Percentiles rank a stretch among this genome's conserved stretches.
phyloP scores from a whole-genome alignment of 2,329 filamentous ascomycete species.

The Ascochyta lentis region DNA sequence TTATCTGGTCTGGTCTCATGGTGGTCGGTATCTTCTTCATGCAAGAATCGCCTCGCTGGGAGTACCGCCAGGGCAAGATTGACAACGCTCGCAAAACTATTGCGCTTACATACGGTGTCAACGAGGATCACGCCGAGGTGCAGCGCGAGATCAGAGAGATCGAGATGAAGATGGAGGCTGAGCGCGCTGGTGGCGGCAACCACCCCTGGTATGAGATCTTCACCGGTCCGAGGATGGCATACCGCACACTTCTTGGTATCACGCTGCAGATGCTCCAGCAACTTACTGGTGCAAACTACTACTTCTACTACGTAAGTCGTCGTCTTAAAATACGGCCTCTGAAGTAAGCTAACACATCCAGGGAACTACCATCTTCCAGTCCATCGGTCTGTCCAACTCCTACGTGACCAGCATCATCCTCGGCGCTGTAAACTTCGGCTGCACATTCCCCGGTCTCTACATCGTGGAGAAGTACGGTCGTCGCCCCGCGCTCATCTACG shows the following conservation, averaged over 20 bases:
- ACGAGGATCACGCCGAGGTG: constrained; percentile 62
- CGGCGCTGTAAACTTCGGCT: constrained; percentile 57
- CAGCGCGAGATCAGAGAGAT: constrained; percentile 62
- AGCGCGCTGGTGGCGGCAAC: constrained; percentile 49
- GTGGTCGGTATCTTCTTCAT: constrained; percentile 62
- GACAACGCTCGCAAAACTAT: constrained; percentile 60
- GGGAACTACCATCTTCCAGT: constrained; percentile 55
- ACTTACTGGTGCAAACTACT: constrained; percentile 72
- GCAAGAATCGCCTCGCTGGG: constrained; percentile 64
- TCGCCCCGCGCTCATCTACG: constrained; percentile 54
- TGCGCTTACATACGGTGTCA: constrained; percentile 62
- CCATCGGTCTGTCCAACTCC: constrained; percentile 50
- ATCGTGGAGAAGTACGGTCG: constrained; percentile 57
- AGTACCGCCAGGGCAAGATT: constrained; percentile 62
- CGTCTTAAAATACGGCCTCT: not conserved
- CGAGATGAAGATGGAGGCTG: constrained; percentile 61
- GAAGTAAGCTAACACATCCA: constrained; percentile 31
- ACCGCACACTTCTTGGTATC: constrained; percentile 69
- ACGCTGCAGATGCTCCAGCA: constrained; percentile 71
- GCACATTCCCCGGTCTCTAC: constrained; percentile 56
- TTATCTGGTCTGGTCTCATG: constrained; percentile 63
- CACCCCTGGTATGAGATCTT: constrained; percentile 65
- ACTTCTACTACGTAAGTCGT: constrained; percentile 47
- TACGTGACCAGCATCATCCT: constrained; percentile 58
- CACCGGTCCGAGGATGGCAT: constrained; percentile 69